These are phyloP conservation scores for Monilinia aucupariae DNA, from an alignment of 2,329 filamentous ascomycete genomes.

Conservation along the genomic window DNA sequence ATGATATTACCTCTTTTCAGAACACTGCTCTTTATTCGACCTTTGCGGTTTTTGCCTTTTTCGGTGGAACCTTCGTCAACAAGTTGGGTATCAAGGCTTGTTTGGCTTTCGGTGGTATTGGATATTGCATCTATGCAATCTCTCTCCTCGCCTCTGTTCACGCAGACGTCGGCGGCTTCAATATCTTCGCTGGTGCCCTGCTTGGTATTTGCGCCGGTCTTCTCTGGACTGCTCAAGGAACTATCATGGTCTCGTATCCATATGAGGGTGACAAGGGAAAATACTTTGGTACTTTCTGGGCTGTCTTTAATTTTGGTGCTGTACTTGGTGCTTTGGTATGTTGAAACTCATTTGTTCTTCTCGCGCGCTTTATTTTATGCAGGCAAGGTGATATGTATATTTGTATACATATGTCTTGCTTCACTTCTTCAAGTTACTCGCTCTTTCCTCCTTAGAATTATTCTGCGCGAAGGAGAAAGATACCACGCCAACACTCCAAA, in stretches of 20 bases:
- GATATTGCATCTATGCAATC: constrained; percentile 70
- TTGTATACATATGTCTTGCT: not conserved
- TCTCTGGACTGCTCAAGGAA: constrained; percentile 76
- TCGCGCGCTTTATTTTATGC: not conserved
- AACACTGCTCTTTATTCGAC: constrained; percentile 45
- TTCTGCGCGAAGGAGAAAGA: not conserved
- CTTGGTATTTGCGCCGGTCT: constrained; percentile 75
- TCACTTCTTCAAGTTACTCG: too few relatives aligned
- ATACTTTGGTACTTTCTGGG: constrained; percentile 90
- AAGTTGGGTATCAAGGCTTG: constrained; percentile 64
- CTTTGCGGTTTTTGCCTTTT: constrained; percentile 57
- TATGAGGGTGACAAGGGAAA: constrained; percentile 74
- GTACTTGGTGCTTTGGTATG: constrained; percentile 70
- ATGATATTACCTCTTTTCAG: constrained; percentile 17
- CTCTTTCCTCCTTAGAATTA: not conserved
- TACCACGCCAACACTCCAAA: not conserved
- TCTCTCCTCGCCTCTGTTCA: constrained; percentile 68
- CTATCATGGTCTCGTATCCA: constrained; percentile 88
- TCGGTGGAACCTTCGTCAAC: constrained; percentile 75
- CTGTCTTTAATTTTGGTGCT: constrained; percentile 88
- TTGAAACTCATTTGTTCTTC: constrained; percentile 14
- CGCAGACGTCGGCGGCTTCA: constrained; percentile 61
- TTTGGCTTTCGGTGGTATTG: constrained; percentile 66
- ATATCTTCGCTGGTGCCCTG: constrained; percentile 69
- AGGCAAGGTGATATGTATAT: too few relatives aligned